phyloP scores from a whole-genome alignment of 148 eudicot genomes.

The Vaccinium macrocarpon region DNA sequence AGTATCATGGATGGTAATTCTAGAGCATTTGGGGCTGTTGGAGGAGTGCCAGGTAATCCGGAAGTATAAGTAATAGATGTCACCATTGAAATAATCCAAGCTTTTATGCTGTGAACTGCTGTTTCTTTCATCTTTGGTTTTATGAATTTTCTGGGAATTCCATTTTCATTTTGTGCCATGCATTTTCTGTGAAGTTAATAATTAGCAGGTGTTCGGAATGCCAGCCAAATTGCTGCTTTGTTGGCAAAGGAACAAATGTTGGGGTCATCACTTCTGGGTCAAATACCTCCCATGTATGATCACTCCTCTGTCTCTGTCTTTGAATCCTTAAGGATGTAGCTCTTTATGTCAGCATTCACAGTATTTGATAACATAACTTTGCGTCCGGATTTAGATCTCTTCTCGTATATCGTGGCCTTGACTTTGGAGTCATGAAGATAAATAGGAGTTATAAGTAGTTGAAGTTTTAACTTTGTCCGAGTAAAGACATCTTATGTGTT shows the following conservation, averaged over 20 bases:
- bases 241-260: conserved; percentile 71
- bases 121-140: neutral
- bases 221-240: conserved; percentile 71
- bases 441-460: neutral
- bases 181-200: conserved; percentile 39
- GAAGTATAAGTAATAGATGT: conserved; percentile 4
- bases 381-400: neutral
- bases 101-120: neutral
- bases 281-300: conserved; percentile 84
- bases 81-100: neutral
- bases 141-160: neutral
- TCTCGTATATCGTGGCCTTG: neutral
- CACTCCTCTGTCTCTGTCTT: conserved; percentile 8
- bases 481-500: neutral
- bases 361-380: neutral
- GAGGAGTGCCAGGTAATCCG: conserved; percentile 85
- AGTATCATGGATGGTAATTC: conserved; percentile 86
- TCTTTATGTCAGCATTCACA: conserved; percentile 9
- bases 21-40: conserved; percentile 92
- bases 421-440: neutral
- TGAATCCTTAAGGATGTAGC: neutral
- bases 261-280: conserved; percentile 73
- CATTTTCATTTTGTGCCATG: conserved; percentile 9
- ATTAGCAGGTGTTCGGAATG: conserved; percentile 80
- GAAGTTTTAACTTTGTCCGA: neutral